phyloP scores from a whole-genome alignment of 2,329 filamentous ascomycete genomes.

The Aspergillus jensenii region DNA sequence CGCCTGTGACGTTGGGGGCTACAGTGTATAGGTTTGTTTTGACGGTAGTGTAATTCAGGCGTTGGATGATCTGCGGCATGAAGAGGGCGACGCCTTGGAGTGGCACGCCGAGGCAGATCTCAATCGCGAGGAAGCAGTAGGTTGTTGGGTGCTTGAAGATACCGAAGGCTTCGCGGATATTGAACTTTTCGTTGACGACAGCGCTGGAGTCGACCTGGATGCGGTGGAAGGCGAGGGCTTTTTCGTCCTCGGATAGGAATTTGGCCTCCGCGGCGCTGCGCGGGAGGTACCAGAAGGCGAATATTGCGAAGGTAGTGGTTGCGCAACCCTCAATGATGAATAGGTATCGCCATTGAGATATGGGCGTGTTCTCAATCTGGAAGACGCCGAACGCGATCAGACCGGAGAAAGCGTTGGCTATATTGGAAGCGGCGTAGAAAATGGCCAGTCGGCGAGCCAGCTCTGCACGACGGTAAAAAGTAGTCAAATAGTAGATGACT shows the following conservation, averaged over 20 bases:
- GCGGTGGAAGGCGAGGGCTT: conserved; percentile 36
- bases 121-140: conserved; percentile 28
- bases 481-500: conserved; percentile 64
- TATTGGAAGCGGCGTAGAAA: conserved; percentile 74
- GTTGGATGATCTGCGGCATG: conserved; percentile 29
- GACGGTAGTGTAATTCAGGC: conserved; percentile 49
- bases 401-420: conserved; percentile 55
- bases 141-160: conserved; percentile 30
- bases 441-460: conserved; percentile 68
- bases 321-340: conserved; percentile 47
- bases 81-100: conserved; percentile 30
- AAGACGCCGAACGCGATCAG: conserved; percentile 44
- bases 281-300: conserved; percentile 43
- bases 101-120: conserved; percentile 30
- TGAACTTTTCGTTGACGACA: conserved; percentile 32
- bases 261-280: conserved; percentile 37
- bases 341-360: conserved; percentile 46
- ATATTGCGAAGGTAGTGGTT: conserved; percentile 40
- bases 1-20: conserved; percentile 71
- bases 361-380: conserved; percentile 35
- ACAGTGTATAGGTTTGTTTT: conserved; percentile 68
- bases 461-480: conserved; percentile 71
- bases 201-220: conserved; percentile 36
- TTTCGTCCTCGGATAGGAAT: conserved; percentile 41
- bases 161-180: conserved; percentile 27